These are phyloP conservation scores for Panellus pusillus DNA, from an alignment of 768 basidiomycete genomes.

Conservation along the genomic window DNA sequence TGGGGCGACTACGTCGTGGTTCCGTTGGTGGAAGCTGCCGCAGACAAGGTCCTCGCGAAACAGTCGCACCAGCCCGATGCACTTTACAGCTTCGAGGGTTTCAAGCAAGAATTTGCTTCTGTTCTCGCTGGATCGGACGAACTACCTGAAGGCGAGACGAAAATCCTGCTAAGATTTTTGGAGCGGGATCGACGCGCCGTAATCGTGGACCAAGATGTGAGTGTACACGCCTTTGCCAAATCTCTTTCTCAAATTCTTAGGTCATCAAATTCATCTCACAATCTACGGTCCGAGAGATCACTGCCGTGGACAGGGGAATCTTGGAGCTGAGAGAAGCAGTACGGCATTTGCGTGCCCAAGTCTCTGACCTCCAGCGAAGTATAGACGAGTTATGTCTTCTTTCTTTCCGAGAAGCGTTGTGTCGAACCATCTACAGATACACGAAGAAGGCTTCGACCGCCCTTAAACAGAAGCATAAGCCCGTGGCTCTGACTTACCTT, in stretches of 20 bases:
- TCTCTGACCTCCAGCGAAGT: slow-evolving; percentile 65
- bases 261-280: slow-evolving; percentile 74
- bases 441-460: slow-evolving; percentile 65
- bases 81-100: slow-evolving; percentile 61
- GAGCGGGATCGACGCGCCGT: slow-evolving; percentile 71
- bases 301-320: slow-evolving; percentile 79
- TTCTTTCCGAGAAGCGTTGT: neutral
- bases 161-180: slow-evolving; percentile 73
- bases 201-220: slow-evolving; percentile 66
- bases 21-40: slow-evolving; percentile 63
- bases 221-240: slow-evolving; percentile 23
- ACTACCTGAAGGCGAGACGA: slow-evolving; percentile 63
- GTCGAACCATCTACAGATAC: slow-evolving; percentile 44
- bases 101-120: slow-evolving; percentile 58
- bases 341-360: slow-evolving; percentile 62
- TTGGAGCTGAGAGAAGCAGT: slow-evolving; percentile 78
- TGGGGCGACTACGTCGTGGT: slow-evolving; percentile 75
- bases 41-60: slow-evolving; percentile 51
- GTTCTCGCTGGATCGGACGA: slow-evolving; percentile 31
- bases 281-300: slow-evolving; percentile 48
- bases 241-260: slow-evolving; percentile 36
- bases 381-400: slow-evolving; percentile 63
- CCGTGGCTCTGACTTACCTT: slow-evolving; percentile 73
- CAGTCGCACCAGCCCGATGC: slow-evolving; percentile 48
- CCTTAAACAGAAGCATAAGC: slow-evolving; percentile 68